Base-by-base conservation (phyloP, 129 eudicot genomes). In the Pulicaria dysenterica region DNA sequence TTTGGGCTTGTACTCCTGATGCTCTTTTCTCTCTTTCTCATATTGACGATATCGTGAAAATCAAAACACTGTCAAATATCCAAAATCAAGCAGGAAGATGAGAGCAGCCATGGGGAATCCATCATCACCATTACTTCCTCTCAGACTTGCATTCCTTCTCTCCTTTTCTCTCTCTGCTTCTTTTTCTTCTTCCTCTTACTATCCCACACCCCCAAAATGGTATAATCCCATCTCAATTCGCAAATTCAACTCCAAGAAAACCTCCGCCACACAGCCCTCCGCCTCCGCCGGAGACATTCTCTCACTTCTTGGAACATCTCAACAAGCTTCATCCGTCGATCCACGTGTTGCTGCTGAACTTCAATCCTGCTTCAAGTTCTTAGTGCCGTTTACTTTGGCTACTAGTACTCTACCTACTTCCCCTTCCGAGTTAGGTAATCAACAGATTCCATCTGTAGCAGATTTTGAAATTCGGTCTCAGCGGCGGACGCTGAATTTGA, bases 281-380 rank as follows among this genome's bases (percentile, higher is more conserved):
- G 87, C 95, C 73, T 49, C 96, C 56, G 79, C 83, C 78, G 58
- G 83, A 14, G 94, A 95, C 82, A 66, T 95, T 43, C 88, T 95
- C 80, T 57, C 96, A 47, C 83, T 95, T 39, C 85, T 90, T 6
- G 94, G 91, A 50, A 67, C 99, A 2, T 82, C 75, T 6, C 79
- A 81, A 14, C 91, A 83, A 53, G 95, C 99, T 76, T 67, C 83
- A 7, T 77, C 85, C 0, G 84, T 95, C 40, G 58, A 86, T 49
- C 74, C 82, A 1, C 15, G 15, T 44, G 71, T 74, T 9, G 96
- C 97, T 11, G 71, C 66, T 3, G 39, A 85, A 38, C 94, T 90
- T 47, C 16, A 24, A 24, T 90, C 99, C 9, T 95, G 97, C 82
- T 79, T 95, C 85, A 95, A 85, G 37, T 95, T 95, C 77, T 83